Conservation (phyloP, 371 early-diverging fungal genomes). For the Mortierella polycephala region DNA sequence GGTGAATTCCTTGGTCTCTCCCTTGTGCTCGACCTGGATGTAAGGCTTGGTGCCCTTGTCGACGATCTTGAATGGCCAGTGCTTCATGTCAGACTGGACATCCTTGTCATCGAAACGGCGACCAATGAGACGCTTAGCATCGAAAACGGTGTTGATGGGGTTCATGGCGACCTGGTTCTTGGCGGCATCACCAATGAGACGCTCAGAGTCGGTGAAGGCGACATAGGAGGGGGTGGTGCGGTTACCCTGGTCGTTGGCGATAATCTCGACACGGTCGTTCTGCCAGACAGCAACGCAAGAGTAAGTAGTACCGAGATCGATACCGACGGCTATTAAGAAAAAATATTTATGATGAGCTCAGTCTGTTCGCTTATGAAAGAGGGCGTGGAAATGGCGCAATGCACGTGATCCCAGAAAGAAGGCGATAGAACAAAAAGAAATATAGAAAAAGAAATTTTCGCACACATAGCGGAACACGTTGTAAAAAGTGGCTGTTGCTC, state of each 20-base stretch:
- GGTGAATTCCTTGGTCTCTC: slow-evolving; percentile 90
- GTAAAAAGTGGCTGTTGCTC: too few relatives aligned
- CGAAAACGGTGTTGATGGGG: slow-evolving; percentile 93
- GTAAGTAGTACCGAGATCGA: slow-evolving; percentile 99
- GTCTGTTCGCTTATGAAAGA: not conserved
- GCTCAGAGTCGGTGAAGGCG: slow-evolving; percentile 91
- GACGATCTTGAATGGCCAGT: slow-evolving; percentile 91
- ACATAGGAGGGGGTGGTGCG: slow-evolving; percentile 97
- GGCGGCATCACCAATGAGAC: slow-evolving; percentile 95
- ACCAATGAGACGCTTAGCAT: slow-evolving; percentile 98
- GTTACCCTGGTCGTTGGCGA: slow-evolving; percentile 98
- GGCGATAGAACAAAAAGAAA: slow-evolving; percentile 37
- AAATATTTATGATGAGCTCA: slow-evolving; percentile 4
- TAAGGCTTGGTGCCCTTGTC: slow-evolving; percentile 85
- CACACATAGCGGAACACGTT: too few relatives aligned
- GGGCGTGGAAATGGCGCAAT: not conserved
- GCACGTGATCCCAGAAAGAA: slow-evolving; percentile 34
- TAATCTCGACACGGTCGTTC: slow-evolving; percentile 97
- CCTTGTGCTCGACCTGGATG: slow-evolving; percentile 89
- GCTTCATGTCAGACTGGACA: slow-evolving; percentile 94
- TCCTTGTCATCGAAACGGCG: slow-evolving; percentile 90
- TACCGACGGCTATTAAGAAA: slow-evolving; percentile 70
- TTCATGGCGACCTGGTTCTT: slow-evolving; percentile 94
- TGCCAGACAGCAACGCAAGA: slow-evolving; percentile 98
- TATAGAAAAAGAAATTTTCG: slow-evolving; percentile 16